These are phyloP conservation scores for Leucoagaricus sp. DNA, from an alignment of 1,284 basidiomycete species.

Conservation along the genomic window DNA sequence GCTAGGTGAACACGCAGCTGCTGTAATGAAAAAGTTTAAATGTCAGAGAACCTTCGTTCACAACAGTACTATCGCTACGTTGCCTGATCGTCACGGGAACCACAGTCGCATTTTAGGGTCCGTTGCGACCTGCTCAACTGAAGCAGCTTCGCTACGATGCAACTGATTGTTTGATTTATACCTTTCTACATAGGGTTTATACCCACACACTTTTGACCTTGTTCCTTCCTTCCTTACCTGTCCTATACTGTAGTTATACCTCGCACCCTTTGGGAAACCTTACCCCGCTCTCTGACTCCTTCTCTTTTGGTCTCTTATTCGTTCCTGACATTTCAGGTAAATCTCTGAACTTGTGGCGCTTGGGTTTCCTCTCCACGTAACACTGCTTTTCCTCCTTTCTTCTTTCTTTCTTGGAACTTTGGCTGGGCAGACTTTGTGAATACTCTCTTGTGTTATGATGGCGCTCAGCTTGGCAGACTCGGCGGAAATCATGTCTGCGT, in stretches of 20 bases:
- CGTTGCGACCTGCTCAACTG: background rate
- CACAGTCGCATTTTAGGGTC: too few species aligned
- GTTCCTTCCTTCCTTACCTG: background rate
- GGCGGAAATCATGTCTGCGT: constrained; percentile 30
- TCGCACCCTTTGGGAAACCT: background rate
- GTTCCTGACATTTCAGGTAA: background rate
- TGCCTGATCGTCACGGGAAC: background rate
- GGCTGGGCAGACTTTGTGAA: background rate
- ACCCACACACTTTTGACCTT: too few species aligned
- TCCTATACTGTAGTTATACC: background rate
- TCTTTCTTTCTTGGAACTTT: background rate
- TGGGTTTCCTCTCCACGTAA: background rate
- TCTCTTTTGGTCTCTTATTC: background rate
- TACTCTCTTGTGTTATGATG: too few species aligned
- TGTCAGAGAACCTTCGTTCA: background rate
- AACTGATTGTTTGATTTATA: background rate
- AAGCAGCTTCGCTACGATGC: background rate
- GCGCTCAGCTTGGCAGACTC: constrained; percentile 28
- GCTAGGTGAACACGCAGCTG: too few species aligned
- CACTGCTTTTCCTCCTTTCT: background rate
- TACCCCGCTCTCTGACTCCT: background rate
- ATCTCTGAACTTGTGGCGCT: too few species aligned
- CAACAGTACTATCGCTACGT: background rate
- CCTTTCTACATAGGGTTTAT: too few species aligned
- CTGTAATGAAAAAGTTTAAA: too few species aligned